Base-by-base conservation (phyloP, 23 red algal species). In the Gracilaria gracilis region DNA sequence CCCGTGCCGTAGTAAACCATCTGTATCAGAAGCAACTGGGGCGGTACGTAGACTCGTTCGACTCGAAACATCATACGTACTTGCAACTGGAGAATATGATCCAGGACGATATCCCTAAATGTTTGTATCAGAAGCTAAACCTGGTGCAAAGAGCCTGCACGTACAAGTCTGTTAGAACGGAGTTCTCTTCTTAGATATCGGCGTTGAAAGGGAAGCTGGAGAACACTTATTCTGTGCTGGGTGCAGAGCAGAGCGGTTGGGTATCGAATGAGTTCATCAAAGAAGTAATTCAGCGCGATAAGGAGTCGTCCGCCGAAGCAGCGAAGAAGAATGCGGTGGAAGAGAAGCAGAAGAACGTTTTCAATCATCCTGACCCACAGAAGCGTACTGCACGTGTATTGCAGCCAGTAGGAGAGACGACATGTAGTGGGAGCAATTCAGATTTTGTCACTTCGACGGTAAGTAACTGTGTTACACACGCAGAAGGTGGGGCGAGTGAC, bases 231-330 rank as follows among this genome's bases (percentile, higher is more conserved):
- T 24, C 62, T 1, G 62, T 67, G 7, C 2, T 32, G 24, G 32
- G 25, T 14, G 6, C 62, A 1, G 62, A 9, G 1, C 62, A 67
- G 62, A 15, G 62, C 9, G 62, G 62, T 33, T 33, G 62, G 62
- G 28, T 67, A 1, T 67, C 16, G 4, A 67, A 28, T 24, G 62
- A 67, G 11, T 31, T 73, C 33, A 73, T 73, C 35, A 73, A 73
- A 21, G 67, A 73, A 44, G 67, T 35, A 8, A 73, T 73, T 35
- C 67, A 73, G 34, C 67, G 67, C 33, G 67, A 73, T n/a, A 42
- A 24, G 67, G 44, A 73, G 38, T 37, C 67, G 1, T 0, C 9
- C 7, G 35, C 67, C 2, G 67, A 73, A 35, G 67, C 33, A 2
- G 16, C 4, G 34, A 73, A 73, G 67, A 73, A 70, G 29, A n/a